Base-by-base conservation (phyloP, 169 alveolate genomes). In the Plasmodium fragile region DNA sequence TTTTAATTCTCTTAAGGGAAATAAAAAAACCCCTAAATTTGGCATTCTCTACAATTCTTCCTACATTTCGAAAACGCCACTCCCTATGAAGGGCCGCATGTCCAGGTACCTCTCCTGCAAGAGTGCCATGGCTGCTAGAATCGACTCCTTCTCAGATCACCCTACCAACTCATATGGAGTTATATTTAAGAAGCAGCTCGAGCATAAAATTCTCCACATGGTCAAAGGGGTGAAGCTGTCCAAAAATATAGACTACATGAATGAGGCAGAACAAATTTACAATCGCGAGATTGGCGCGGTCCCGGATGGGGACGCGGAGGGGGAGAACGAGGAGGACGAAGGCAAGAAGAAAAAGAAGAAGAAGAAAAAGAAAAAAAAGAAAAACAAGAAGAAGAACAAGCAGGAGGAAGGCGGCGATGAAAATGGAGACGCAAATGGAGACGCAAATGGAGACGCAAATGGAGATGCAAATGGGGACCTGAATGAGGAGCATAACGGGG, bases 21-120 rank as follows among this genome's bases (percentile, higher is more conserved):
- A 98, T 95, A 98, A 99, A 65, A 98, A 98, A 83, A 99, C 99
- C 30, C 99, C 99, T n/a, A 99, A 99, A 95, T 99, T 98, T 95
- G 99, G 99, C 3, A 96, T 99, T 10, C 95, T 99, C 75, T 99
- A 97, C 95, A 99, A 99, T 95, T 98, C 99, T 2, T 96, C 99
- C 52, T 98, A 98, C 96, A 99, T 99, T 77, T 99, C 99, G 2
- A 97, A 98, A 93, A 99, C 99, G 25, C 97, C 98, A 36, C 96
- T 96, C 72, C 98, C 98, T 95, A 97, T 98, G 95, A 98, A 99
- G 93, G 99, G 99, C 52, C 97, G 98, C 91, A 98, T 99, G 90
- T 98, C 99, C 28, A 96, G 99, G 82, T 99, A 98, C 83, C 95
- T 99, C 52, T 99, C 99, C 59, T 98, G 99, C 93, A 99, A 99